A percentile compares a stretch with the other conserved stretches of the same genome.
These are phyloP conservation scores for Pyrus bretschneideri DNA, from an alignment of 306 rosid species.

Conservation along the genomic window DNA sequence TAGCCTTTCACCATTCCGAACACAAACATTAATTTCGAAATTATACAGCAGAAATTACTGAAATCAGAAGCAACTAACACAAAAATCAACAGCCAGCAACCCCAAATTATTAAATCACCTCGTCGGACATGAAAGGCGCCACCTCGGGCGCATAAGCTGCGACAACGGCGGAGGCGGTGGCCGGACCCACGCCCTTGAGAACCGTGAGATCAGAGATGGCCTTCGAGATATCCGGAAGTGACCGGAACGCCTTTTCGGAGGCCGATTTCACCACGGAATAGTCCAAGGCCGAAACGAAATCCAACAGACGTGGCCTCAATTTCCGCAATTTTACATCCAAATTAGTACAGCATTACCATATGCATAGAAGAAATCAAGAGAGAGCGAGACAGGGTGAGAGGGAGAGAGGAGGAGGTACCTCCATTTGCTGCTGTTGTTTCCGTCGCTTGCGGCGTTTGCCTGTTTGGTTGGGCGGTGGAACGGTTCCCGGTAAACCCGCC, in stretches of 20 bases:
- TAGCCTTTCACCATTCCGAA: constrained; percentile 43
- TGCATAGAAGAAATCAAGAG: background rate
- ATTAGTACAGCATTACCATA: background rate
- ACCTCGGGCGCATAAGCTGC: constrained; percentile 68
- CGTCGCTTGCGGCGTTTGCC: background rate
- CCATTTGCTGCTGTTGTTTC: constrained; percentile 36
- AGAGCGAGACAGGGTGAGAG: background rate
- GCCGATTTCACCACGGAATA: constrained; percentile 49
- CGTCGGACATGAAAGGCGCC: constrained; percentile 91
- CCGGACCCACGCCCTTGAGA: constrained; percentile 86
- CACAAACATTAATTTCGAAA: background rate
- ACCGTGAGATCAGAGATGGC: constrained; percentile 63
- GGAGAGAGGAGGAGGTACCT: constrained; percentile 29
- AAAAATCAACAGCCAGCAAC: background rate
- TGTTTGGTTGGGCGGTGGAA: background rate
- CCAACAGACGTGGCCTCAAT: constrained; percentile 79
- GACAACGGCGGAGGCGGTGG: constrained; percentile 78
- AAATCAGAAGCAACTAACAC: background rate
- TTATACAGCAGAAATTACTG: background rate
- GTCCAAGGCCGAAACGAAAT: constrained; percentile 66
- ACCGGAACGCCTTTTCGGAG: constrained; percentile 55
- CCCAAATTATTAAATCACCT: constrained; percentile 30
- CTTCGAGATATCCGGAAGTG: constrained; percentile 64
- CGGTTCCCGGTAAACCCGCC: background rate
- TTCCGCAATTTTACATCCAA: background rate